Conservation (phyloP, 1,139 yeast genomes). For the Candida freyschussii region DNA sequence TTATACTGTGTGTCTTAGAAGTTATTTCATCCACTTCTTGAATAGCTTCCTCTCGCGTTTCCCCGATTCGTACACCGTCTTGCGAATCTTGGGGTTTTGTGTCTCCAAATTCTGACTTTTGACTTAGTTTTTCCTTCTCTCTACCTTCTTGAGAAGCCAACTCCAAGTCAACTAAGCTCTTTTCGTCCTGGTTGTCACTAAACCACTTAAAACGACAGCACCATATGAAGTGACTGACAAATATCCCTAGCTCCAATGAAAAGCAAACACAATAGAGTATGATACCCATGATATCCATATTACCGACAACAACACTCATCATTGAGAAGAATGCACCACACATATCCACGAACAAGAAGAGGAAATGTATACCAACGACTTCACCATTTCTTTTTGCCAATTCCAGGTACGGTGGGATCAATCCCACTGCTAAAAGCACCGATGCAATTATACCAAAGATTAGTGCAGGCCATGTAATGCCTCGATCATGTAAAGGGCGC, state of each 20-base stretch:
- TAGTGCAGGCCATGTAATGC: constrained; percentile 65
- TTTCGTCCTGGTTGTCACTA: constrained; percentile 3
- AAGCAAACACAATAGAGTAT: constrained; percentile 69
- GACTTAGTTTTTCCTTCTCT: too few species aligned
- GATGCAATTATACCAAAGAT: constrained; percentile 80
- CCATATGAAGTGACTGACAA: constrained; percentile 69
- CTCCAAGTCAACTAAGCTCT: too few species aligned
- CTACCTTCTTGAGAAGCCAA: too few species aligned
- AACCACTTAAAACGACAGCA: constrained; percentile 41
- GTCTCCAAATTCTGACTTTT: too few species aligned
- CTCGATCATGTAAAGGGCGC: constrained; percentile 49
- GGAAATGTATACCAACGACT: constrained; percentile 83
- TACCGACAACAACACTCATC: constrained; percentile 53
- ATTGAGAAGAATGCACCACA: constrained; percentile 77
- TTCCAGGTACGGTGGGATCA: constrained; percentile 87
- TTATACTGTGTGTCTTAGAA: too few species aligned
- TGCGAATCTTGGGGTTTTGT: too few species aligned
- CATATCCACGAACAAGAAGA: constrained; percentile 74
- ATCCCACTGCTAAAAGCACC: constrained; percentile 66
- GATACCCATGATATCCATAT: constrained; percentile 72
- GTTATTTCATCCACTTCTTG: too few species aligned
- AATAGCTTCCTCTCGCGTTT: too few species aligned
- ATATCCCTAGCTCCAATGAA: constrained; percentile 72
- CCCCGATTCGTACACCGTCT: too few species aligned
- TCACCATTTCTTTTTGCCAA: constrained; percentile 72